Evolutionary conservation across 2,329 filamentous ascomycete genomes (phyloP).

Genomic region (Pseudogymnoascus sp.): DNA sequence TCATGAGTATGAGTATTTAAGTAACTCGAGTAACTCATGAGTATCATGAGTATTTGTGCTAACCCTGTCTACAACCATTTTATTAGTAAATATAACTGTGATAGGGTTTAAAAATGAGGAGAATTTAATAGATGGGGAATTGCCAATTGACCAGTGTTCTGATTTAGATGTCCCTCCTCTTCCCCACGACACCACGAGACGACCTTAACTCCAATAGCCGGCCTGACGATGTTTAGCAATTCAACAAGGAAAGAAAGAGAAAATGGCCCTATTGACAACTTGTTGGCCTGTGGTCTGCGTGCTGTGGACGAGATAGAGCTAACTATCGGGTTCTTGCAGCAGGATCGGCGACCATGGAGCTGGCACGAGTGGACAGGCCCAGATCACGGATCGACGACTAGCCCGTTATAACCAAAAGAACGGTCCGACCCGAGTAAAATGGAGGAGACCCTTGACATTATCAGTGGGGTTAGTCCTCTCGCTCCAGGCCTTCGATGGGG

Average conservation of each 20-base stretch:
- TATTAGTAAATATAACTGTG: no score
- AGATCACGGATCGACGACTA: not conserved
- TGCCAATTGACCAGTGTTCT: no score
- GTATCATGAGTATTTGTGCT: no score
- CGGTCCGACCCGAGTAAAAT: not conserved
- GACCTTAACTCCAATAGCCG: no score
- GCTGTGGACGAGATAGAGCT: not conserved
- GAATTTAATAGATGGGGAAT: no score
- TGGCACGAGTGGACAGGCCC: not conserved
- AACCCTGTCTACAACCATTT: no score
- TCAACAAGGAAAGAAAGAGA: not conserved
- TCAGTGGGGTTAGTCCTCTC: not conserved
- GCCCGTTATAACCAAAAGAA: not conserved
- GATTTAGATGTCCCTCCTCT: no score
- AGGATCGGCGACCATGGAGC: not conserved
- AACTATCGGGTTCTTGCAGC: not conserved
- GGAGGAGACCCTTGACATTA: not conserved
- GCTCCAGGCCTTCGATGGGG: not conserved
- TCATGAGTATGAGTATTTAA: no score
- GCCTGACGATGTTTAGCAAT: no score
- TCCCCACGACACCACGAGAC: no score
- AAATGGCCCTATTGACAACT: not conserved
- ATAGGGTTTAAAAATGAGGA: no score
- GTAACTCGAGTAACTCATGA: no score
- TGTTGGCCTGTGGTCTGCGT: not conserved